These are phyloP conservation scores for Chalara sp. DNA, from an alignment of 2,329 filamentous ascomycete genomes.

Conservation along the genomic window DNA sequence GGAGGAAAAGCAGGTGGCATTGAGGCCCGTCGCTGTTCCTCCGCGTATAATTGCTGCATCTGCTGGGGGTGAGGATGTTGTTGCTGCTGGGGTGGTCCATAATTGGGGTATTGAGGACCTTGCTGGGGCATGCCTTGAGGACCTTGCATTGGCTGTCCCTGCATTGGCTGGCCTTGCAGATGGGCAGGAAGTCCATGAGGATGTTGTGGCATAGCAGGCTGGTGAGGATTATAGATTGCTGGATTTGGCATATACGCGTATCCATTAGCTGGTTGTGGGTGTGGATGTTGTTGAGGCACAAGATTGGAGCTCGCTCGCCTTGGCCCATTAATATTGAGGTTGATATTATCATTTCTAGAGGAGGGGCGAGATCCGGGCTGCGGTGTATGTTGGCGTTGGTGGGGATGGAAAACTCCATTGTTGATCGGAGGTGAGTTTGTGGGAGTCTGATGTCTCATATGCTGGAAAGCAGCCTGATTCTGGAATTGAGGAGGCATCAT, in stretches of 20 bases:
- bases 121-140: conserved; percentile 27
- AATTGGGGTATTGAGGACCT: conserved; percentile 28
- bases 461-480: conserved; percentile 63
- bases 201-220: conserved; percentile 21
- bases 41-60: conserved; percentile 63
- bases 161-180: conserved; percentile 29
- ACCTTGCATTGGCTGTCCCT: conserved; percentile 20
- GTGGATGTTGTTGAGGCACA: conserved; percentile 56
- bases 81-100: conserved; percentile 27
- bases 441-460: conserved; percentile 74
- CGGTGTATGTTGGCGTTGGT: conserved; percentile 68
- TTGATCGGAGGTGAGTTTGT: conserved; percentile 84
- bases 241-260: conserved; percentile 84
- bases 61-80: conserved; percentile 34
- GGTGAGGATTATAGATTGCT: conserved; percentile 71
- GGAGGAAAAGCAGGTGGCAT: conserved; percentile 63
- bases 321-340: conserved; percentile 44
- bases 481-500: conserved; percentile 68
- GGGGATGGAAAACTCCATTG: conserved; percentile 37
- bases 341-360: conserved; percentile 58
- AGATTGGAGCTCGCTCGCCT: conserved; percentile 71
- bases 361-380: conserved; percentile 71
- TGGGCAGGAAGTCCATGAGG: conserved; percentile 22
- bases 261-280: conserved; percentile 59
- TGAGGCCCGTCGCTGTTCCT: conserved; percentile 69